A percentile compares a stretch with the other conserved stretches of the same genome.
These are phyloP conservation scores for Castanea mollissima DNA, from an alignment of 306 rosid species.

Conservation along the genomic window DNA sequence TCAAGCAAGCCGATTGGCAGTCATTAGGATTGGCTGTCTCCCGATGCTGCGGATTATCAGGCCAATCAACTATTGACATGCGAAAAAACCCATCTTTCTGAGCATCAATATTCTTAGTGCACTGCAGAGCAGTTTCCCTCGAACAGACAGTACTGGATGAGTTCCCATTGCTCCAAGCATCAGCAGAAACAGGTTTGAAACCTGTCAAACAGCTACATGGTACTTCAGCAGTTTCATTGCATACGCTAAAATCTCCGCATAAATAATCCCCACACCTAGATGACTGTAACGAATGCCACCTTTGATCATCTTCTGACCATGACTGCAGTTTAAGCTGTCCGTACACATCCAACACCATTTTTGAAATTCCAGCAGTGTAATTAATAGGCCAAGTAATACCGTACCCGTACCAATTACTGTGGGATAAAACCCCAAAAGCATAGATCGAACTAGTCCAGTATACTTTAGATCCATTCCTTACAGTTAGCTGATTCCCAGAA, in stretches of 20 bases:
- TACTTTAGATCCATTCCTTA: not conserved
- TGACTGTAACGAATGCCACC: not conserved
- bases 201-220: not conserved
- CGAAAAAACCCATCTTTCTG: not conserved
- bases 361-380: not conserved
- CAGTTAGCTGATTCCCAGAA: no score
- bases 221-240: not conserved
- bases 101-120: not conserved
- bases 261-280: not conserved
- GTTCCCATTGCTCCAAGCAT: no score
- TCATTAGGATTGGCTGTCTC: no score
- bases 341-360: not conserved
- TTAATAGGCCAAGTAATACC: not conserved
- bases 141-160: not conserved
- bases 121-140: not conserved
- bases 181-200: not conserved
- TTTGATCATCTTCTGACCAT: not conserved
- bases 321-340: not conserved
- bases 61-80: not conserved
- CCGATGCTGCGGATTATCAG: not conserved
- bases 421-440: not conserved
- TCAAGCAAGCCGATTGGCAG: constrained; percentile 7
- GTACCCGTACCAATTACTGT: not conserved
- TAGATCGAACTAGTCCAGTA: not conserved
- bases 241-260: not conserved